Percentiles rank a stretch among this genome's conserved stretches.
These are phyloP conservation scores for Fusarium solani-melongenae DNA, from an alignment of 2,329 filamentous ascomycete genomes.

Conservation along the genomic window DNA sequence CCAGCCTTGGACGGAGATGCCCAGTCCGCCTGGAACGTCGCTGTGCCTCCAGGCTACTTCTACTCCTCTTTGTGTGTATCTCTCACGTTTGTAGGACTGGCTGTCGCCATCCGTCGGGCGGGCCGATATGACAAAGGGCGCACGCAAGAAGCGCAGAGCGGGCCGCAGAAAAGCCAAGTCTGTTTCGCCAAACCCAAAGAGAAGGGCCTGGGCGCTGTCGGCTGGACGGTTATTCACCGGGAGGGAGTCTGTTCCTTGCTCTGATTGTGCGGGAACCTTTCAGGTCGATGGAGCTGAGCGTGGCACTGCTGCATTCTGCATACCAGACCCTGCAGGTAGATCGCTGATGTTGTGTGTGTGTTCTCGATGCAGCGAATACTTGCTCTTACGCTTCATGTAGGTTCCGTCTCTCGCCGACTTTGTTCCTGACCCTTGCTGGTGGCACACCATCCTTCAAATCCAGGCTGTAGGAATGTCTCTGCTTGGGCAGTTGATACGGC, in stretches of 20 bases:
- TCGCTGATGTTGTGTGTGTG: neutral
- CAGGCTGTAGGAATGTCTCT: neutral
- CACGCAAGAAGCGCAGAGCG: constrained; percentile 8
- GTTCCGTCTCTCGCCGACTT: constrained; percentile 32
- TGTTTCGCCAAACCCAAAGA: neutral
- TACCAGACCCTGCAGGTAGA: constrained; percentile 8
- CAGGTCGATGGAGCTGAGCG: neutral
- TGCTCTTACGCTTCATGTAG: neutral
- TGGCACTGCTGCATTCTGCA: neutral
- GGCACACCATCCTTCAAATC: neutral
- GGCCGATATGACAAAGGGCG: constrained; percentile 5
- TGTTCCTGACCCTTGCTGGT: constrained; percentile 7
- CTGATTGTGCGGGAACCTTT: neutral
- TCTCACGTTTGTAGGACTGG: neutral
- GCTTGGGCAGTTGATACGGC: neutral
- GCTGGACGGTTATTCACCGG: neutral
- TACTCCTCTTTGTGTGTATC: neutral
- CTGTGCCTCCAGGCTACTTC: neutral
- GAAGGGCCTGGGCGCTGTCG: neutral
- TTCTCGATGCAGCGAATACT: neutral
- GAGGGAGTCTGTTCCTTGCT: neutral
- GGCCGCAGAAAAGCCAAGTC: constrained; percentile 28
- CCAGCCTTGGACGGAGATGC: neutral
- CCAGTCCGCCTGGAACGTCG: neutral
- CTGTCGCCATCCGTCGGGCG: neutral